Base-by-base conservation (phyloP, 2,329 filamentous ascomycete species). In the Cercospora zeae-maydis region DNA sequence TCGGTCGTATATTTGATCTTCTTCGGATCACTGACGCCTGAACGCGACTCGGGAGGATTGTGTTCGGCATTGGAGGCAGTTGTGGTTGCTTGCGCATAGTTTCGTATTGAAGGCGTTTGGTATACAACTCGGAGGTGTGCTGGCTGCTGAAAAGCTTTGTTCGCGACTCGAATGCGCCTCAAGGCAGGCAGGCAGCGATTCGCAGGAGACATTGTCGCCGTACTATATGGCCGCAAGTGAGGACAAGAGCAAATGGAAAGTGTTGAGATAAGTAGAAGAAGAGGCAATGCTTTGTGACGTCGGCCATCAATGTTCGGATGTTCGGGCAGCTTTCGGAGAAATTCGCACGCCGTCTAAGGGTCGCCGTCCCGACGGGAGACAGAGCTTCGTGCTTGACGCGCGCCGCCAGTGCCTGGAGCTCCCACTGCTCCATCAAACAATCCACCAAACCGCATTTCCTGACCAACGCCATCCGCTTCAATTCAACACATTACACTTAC, bases 1-100 rank as follows among this genome's bases (percentile, higher is more conserved):
- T 96, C 91, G 59, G 91, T 86, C 14, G 95, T 99, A 79, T 90
- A 90, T 76, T 90, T 91, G 74, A 88, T 81, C 14, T 77, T 31
- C 72, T 67, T 82, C 80, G 60, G 55, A 74, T 63, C 63, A 54
- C 53, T 67, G 62, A 61, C 67, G 52, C 66, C 58, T 61, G 68
- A 64, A 67, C 67, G 58, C 64, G 71, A 63, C 62, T 67, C 36
- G 63, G 74, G 69, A 21, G 70, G 66, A 24, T 67, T 61, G 51
- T 72, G 62, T 53, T 75, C 72, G 16, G 68, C 71, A 56, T 68
- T 67, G 42, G 73, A 68, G 6, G 74, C 72, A 21, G 72, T 71
- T 8, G 73, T 74, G 5, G 73, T 69, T 13, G 71, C 64, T 59
- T 71, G 68, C 53, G 71, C 66, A 36, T 71, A 68, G 33, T n/a